phyloP scores from a whole-genome alignment of 169 alveolate genomes.

The Plasmodium coatneyi region DNA sequence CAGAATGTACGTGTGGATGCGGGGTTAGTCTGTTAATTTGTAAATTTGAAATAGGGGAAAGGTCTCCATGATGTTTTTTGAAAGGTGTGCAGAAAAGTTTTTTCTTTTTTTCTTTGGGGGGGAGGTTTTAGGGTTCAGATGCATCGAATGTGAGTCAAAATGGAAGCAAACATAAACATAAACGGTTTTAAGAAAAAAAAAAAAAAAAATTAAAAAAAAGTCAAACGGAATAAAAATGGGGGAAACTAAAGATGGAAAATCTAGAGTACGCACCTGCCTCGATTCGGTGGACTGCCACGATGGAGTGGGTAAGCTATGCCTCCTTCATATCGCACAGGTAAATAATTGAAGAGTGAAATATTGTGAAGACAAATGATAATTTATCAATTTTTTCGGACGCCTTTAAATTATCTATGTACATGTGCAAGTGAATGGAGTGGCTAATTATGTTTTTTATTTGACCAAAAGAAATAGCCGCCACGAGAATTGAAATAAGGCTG shows the following conservation, averaged over 20 bases:
- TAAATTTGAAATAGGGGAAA: not conserved
- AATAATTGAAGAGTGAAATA: conserved; percentile 70
- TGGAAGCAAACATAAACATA: not conserved
- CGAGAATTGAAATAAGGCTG: conserved; percentile 44
- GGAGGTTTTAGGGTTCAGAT: not conserved
- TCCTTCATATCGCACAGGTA: conserved; percentile 71
- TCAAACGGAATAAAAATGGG: not conserved
- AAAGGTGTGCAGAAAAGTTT: not conserved
- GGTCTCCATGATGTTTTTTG: not conserved
- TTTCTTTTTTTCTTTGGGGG: not conserved
- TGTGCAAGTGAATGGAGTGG: conserved; percentile 72
- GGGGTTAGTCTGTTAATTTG: not conserved
- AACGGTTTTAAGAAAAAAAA: not conserved
- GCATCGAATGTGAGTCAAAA: not conserved
- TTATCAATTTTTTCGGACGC: conserved; percentile 72
- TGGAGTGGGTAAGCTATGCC: not conserved
- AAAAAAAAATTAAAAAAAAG: not conserved
- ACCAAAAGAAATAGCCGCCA: conserved; percentile 59
- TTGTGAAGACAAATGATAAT: conserved; percentile 67
- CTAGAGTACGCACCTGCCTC: not conserved
- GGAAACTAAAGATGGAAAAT: not conserved
- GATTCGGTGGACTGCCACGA: not conserved
- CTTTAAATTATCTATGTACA: conserved; percentile 73
- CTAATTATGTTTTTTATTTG: conserved; percentile 57
- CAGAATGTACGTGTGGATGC: not conserved